Evolutionary conservation across 257 asterid genomes (phyloP), one percentile per base, ranked within the genome.

Genomic region (Perilla frutescens): DNA sequence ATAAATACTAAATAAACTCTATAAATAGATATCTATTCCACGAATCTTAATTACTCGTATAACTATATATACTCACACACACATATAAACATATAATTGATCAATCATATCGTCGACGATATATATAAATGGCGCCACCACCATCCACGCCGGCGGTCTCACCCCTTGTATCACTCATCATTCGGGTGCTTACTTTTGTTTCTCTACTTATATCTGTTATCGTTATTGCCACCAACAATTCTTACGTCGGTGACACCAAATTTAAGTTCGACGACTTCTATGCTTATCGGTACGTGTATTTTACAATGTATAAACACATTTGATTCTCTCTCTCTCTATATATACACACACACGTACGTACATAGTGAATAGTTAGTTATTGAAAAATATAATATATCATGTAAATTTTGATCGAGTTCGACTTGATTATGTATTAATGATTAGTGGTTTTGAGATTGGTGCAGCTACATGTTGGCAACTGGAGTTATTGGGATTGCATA

Each of bases 391-490:
- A 8, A 2, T 11, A 7, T 13, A 1, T 10, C 2, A 40, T 31
- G 47, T 29, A 3, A 11, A 11, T 26, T 41, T 60, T 51, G 13
- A 45, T 2, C 40, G 26, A 20, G 26, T 20, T 20, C 26, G 26
- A 20, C 26, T 20, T 1, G 26, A 20, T 20, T 20, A 20, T 20
- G 26, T 20, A 20, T 20, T 20, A 20, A 20, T 20, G 26, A 20
- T 20, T 0, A 20, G 26, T 20, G 26, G 26, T 20, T 20, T 20
- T 20, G 26, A 20, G 26, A 20, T 20, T 20, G 48, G 45, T 61
- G 63, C 81, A 86, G 91, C 2, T 86, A 86, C 77, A 72, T 86
- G 80, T 49, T 86, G 71, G 78, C 89, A 5, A 50, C 72, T 12
- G 80, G 36, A 11, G 70, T 86, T 0, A 40, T 86, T 32, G 91